Percentiles rank a stretch among this genome's conserved stretches.
phyloP scores from a whole-genome alignment of 1,139 yeast genomes.

The Geotrichum phurueaensis region DNA sequence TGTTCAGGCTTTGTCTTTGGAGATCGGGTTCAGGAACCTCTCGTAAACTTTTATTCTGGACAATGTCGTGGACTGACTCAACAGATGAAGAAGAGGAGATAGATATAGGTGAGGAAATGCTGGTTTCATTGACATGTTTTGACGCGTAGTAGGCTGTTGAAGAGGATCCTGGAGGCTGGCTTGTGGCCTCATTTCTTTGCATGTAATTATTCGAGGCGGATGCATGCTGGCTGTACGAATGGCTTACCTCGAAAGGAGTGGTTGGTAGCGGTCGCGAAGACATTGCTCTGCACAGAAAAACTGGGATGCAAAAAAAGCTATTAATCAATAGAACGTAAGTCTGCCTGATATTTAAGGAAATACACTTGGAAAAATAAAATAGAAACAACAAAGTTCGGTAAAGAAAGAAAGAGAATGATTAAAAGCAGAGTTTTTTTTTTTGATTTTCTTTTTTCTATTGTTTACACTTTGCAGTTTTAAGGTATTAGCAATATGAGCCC shows the following conservation, averaged over 20 bases:
- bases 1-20: not conserved
- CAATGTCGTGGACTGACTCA: not conserved
- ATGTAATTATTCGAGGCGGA: not conserved
- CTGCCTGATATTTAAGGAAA: not conserved
- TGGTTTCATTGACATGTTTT: not conserved
- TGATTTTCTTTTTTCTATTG: not conserved
- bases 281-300: not conserved
- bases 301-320: not conserved
- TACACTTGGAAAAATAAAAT: not conserved
- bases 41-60: not conserved
- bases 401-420: not conserved
- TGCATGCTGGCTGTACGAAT: not conserved
- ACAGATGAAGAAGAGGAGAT: not conserved
- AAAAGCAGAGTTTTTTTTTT: not conserved
- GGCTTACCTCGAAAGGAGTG: not conserved
- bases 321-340: not conserved
- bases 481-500: not conserved
- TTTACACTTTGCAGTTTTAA: not conserved
- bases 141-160: not conserved
- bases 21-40: not conserved
- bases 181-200: not conserved
- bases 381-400: not conserved
- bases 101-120: not conserved
- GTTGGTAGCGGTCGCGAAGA: constrained; percentile 13
- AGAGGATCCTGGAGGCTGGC: not conserved